A percentile compares a stretch with the other conserved stretches of the same genome.
Evolutionary conservation across 768 basidiomycete species (phyloP).

Genomic region (Lactarius hatsudake): DNA sequence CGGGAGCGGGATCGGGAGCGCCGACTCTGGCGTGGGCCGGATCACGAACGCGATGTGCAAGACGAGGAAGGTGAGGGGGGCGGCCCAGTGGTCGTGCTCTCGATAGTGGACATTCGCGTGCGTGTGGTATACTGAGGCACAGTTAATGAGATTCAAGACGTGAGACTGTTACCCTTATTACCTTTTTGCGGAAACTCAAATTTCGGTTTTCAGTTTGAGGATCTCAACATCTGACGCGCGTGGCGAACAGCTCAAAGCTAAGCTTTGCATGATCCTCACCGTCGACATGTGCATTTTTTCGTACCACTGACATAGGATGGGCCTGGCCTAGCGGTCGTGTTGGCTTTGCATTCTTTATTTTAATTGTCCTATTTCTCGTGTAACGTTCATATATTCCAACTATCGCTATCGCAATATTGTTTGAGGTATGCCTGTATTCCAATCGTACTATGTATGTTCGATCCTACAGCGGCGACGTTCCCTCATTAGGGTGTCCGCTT

Average conservation of each 20-base stretch:
- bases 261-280: conserved; percentile 46
- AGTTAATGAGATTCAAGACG: conserved; percentile 79
- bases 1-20: too few species aligned
- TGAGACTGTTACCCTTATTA: conserved; percentile 39
- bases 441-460: background rate
- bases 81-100: conserved; percentile 61
- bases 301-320: conserved; percentile 33
- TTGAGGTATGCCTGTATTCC: conserved; percentile 15
- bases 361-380: background rate
- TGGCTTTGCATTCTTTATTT: conserved; percentile 8
- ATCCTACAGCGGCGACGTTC: background rate
- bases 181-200: background rate
- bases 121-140: conserved; percentile 85
- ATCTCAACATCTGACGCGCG: conserved; percentile 72
- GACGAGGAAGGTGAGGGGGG: conserved; percentile 46
- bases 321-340: background rate
- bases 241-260: conserved; percentile 79
- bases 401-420: conserved; percentile 19
- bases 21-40: conserved; percentile 46
- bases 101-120: conserved; percentile 85
- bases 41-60: conserved; percentile 63
- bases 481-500: too few species aligned
- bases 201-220: conserved; percentile 82
- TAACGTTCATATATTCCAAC: conserved; percentile 8
- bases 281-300: background rate